phyloP scores from a whole-genome alignment of 2,329 filamentous ascomycete genomes.

The Aspergillus terreus region DNA sequence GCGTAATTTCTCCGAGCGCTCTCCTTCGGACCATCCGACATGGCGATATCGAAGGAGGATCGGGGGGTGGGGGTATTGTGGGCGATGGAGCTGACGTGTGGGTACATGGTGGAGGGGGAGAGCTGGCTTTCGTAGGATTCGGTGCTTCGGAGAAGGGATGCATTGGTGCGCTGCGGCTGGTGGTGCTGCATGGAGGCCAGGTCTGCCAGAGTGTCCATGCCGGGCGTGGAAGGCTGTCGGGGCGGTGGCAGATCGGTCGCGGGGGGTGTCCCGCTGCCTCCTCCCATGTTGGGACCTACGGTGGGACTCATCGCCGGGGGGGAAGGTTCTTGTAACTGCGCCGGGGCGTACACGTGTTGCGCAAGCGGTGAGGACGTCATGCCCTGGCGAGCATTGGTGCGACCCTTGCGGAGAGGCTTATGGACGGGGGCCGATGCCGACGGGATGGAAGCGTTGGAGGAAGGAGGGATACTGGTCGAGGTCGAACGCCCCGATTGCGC shows the following conservation, averaged over 20 bases:
- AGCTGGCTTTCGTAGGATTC: constrained; percentile 42
- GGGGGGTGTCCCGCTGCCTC: constrained; percentile 34
- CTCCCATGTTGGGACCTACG: constrained; percentile 21
- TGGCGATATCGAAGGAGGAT: constrained; percentile 43
- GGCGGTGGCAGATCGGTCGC: constrained; percentile 31
- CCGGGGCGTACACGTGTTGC: constrained; percentile 38
- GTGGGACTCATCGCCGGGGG: constrained; percentile 33
- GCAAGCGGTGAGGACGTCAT: constrained; percentile 42
- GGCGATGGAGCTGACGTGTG: constrained; percentile 33
- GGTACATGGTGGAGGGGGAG: constrained; percentile 41
- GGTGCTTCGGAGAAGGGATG: constrained; percentile 35
- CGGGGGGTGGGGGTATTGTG: constrained; percentile 40
- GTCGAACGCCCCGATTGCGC: constrained; percentile 34
- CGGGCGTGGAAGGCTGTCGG: constrained; percentile 42
- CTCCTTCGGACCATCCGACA: constrained; percentile 42
- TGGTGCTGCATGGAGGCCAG: constrained; percentile 47
- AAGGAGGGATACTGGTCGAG: constrained; percentile 19
- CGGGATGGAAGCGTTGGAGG: constrained; percentile 25
- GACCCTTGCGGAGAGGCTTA: constrained; percentile 35
- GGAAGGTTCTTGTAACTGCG: constrained; percentile 35
- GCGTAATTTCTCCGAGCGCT: constrained; percentile 38
- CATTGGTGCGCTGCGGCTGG: constrained; percentile 38
- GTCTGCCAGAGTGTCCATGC: constrained; percentile 49
- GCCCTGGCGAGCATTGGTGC: constrained; percentile 29
- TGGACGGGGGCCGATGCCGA: constrained; percentile 27